Conservation (phyloP, 2,329 filamentous ascomycete genomes). For the Cladosporium austrohemisphaericum region DNA sequence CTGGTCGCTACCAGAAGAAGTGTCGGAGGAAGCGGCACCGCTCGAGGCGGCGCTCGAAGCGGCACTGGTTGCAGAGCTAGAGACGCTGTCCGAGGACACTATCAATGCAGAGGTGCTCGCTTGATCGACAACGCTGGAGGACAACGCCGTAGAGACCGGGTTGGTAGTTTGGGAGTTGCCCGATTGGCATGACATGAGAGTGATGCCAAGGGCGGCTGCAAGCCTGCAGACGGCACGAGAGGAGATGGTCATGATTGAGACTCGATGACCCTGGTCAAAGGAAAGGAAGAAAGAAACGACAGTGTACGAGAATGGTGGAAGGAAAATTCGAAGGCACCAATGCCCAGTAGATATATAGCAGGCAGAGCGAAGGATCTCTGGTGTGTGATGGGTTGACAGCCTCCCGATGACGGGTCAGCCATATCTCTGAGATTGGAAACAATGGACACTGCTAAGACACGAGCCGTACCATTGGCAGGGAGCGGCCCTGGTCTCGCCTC, state of each 20-base stretch:
- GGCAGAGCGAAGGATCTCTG: neutral
- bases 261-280: neutral
- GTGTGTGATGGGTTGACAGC: neutral
- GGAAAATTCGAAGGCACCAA: neutral
- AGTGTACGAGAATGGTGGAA: neutral
- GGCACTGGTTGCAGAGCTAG: neutral
- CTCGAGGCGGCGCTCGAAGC: neutral
- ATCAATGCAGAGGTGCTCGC: constrained; percentile 10
- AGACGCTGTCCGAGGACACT: neutral
- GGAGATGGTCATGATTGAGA: constrained; percentile 2
- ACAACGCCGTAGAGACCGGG: constrained; percentile 3
- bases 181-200: constrained; percentile 1
- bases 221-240: constrained; percentile 9
- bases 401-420: neutral
- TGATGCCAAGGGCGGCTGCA: constrained; percentile 12
- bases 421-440: constrained; percentile 8
- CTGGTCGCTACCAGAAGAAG: neutral
- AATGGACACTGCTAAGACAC: constrained; percentile 11
- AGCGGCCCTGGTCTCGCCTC: constrained; percentile 13
- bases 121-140: constrained; percentile 1
- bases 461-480: constrained; percentile 13
- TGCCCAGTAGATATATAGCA: constrained; percentile 7
- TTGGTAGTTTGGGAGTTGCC: constrained; percentile 4
- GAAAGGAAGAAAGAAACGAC: neutral
- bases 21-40: neutral